A percentile compares a stretch with the other conserved stretches of the same genome.
phyloP scores from a whole-genome alignment of 768 basidiomycete genomes.

The Mycena galericulata region DNA sequence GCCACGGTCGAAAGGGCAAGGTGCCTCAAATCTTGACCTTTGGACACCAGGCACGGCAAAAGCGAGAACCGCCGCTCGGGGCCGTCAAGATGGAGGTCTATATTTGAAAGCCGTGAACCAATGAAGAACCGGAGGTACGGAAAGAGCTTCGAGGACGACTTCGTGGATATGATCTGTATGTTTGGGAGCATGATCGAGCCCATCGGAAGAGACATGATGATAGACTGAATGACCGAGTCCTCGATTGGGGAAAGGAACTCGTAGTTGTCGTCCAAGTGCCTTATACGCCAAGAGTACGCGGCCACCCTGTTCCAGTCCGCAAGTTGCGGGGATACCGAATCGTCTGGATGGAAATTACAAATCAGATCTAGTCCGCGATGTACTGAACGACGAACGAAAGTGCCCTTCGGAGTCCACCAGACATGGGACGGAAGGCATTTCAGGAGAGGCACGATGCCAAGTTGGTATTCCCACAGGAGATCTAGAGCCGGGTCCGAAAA shows the following conservation, averaged over 20 bases:
- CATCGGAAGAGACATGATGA: not conserved
- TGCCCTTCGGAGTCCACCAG: not conserved
- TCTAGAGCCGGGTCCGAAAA: conserved; percentile 4
- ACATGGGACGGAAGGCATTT: conserved; percentile 4
- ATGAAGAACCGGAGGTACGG: not conserved
- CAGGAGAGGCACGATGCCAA: not conserved
- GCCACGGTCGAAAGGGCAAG: not conserved
- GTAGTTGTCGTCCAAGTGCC: not conserved
- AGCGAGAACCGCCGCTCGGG: not conserved
- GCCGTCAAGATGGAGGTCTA: not conserved
- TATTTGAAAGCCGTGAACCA: not conserved
- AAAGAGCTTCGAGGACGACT: not conserved
- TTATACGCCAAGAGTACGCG: not conserved
- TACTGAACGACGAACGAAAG: not conserved
- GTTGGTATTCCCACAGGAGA: not conserved
- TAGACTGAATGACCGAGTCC: not conserved
- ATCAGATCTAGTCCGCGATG: not conserved
- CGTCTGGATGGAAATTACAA: not conserved
- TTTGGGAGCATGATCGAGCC: not conserved
- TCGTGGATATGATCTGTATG: not conserved
- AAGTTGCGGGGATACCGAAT: not conserved
- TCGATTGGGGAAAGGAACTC: not conserved
- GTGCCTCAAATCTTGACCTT: not conserved
- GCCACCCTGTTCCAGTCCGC: conserved; percentile 4
- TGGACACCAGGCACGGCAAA: not conserved